phyloP scores from a whole-genome alignment of 2,329 filamentous ascomycete genomes.

The Aspergillus phoenicis region DNA sequence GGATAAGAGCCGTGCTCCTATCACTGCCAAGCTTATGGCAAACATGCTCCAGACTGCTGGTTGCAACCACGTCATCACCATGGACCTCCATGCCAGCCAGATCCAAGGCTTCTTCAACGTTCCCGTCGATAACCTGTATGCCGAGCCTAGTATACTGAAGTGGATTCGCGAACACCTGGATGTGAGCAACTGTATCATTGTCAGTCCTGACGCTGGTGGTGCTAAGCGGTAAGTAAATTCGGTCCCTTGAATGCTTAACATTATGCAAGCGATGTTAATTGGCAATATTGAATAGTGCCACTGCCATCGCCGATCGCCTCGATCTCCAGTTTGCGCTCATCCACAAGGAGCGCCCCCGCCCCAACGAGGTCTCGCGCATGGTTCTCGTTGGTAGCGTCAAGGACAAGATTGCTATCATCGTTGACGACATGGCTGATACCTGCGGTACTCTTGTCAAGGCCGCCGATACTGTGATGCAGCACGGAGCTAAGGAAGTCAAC shows the following conservation, averaged over 20 bases:
- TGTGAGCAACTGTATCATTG: slow-evolving; percentile 84
- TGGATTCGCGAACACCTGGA: slow-evolving; percentile 89
- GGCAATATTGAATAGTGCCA: slow-evolving; percentile 60
- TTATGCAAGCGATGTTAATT: slow-evolving; percentile 1
- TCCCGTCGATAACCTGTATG: slow-evolving; percentile 80
- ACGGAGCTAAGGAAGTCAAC: slow-evolving; percentile 84
- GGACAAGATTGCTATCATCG: slow-evolving; percentile 89
- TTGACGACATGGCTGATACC: slow-evolving; percentile 97
- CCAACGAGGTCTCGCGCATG: slow-evolving; percentile 90
- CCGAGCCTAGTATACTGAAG: slow-evolving; percentile 85
- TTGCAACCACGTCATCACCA: slow-evolving; percentile 91
- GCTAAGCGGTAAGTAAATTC: slow-evolving; percentile 70
- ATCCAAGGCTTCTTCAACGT: slow-evolving; percentile 96
- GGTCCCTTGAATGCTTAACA: not conserved
- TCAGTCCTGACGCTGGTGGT: slow-evolving; percentile 91
- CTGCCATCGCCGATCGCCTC: slow-evolving; percentile 87
- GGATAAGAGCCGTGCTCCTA: slow-evolving; percentile 92
- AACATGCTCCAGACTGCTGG: slow-evolving; percentile 97
- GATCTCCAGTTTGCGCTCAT: slow-evolving; percentile 92
- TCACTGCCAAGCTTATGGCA: slow-evolving; percentile 91
- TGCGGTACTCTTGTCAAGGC: slow-evolving; percentile 88
- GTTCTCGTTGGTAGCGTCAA: slow-evolving; percentile 92
- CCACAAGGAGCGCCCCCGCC: slow-evolving; percentile 92
- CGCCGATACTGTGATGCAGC: slow-evolving; percentile 81
- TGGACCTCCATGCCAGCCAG: slow-evolving; percentile 93